These are phyloP conservation scores for Catenaria anguillulae DNA, from an alignment of 371 early-diverging fungal species.

Conservation along the genomic window DNA sequence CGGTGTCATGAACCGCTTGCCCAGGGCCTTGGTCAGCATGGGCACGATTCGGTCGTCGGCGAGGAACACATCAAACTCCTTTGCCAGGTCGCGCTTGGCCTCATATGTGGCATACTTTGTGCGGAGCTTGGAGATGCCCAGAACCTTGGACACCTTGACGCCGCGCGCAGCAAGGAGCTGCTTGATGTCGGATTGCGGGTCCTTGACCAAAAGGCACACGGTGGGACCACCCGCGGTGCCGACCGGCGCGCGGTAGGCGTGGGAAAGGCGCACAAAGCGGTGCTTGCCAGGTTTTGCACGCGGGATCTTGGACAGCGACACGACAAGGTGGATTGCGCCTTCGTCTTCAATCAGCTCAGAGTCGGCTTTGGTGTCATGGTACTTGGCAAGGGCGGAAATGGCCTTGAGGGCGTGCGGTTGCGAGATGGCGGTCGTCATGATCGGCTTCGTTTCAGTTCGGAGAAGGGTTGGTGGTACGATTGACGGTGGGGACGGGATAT, in stretches of 20 bases:
- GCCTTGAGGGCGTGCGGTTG: background rate
- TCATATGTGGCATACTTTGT: constrained; percentile 59
- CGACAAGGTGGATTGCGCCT: constrained; percentile 59
- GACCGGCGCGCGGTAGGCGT: background rate
- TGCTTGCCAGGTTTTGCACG: constrained; percentile 39
- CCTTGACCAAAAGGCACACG: constrained; percentile 13
- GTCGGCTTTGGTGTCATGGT: background rate
- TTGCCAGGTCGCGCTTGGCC: constrained; percentile 51
- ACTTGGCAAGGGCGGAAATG: background rate
- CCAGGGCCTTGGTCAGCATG: constrained; percentile 60
- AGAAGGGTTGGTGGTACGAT: too few species aligned
- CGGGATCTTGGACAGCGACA: constrained; percentile 51
- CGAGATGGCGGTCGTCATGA: too few species aligned
- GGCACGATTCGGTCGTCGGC: constrained; percentile 64
- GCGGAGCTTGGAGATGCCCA: constrained; percentile 62
- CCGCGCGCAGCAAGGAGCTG: background rate
- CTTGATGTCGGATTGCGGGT: constrained; percentile 4
- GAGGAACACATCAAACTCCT: constrained; percentile 64
- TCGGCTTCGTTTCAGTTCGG: too few species aligned
- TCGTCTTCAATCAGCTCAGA: constrained; percentile 21
- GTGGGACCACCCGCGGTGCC: background rate
- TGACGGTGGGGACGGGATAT: too few species aligned
- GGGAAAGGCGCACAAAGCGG: constrained; percentile 20
- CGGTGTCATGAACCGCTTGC: constrained; percentile 44
- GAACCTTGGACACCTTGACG: constrained; percentile 33